phyloP scores from a whole-genome alignment of 2,329 filamentous ascomycete genomes.

The Talaromyces piceae region DNA sequence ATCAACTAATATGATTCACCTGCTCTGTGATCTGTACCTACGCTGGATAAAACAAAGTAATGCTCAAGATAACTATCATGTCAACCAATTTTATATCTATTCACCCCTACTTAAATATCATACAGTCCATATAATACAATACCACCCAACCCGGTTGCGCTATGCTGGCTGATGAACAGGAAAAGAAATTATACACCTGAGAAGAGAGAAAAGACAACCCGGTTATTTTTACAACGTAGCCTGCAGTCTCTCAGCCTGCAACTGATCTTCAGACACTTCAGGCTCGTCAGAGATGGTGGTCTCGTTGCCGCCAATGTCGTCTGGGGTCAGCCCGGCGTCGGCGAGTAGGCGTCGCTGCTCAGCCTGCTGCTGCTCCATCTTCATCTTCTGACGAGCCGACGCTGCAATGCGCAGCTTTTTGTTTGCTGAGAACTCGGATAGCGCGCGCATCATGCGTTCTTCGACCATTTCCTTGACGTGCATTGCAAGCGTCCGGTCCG shows the following conservation, averaged over 20 bases:
- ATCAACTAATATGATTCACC: too few species aligned
- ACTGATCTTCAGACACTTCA: neutral
- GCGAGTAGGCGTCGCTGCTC: conserved; percentile 21
- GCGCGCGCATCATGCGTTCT: conserved; percentile 59
- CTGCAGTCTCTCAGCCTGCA: neutral
- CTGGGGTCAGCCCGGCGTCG: conserved; percentile 11
- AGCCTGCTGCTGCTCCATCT: conserved; percentile 28
- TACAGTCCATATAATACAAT: too few species aligned
- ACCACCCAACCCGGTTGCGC: too few species aligned
- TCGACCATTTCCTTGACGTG: conserved; percentile 74
- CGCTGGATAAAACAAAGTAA: too few species aligned
- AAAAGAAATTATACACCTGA: neutral
- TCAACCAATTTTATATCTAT: too few species aligned
- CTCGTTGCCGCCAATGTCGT: neutral
- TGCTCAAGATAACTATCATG: too few species aligned
- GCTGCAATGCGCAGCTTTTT: conserved; percentile 33
- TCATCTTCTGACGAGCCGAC: conserved; percentile 30
- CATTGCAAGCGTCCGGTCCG: conserved; percentile 64
- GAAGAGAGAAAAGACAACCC: neutral
- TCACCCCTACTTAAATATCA: too few species aligned
- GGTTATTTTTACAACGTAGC: neutral
- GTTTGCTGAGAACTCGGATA: conserved; percentile 50
- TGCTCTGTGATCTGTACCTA: too few species aligned
- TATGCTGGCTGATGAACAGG: too few species aligned
- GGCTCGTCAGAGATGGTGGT: neutral